A percentile compares a stretch with the other conserved stretches of the same genome.
phyloP scores from a whole-genome alignment of 306 rosid species.

The cucumber (Cucumis sativus) region DNA sequence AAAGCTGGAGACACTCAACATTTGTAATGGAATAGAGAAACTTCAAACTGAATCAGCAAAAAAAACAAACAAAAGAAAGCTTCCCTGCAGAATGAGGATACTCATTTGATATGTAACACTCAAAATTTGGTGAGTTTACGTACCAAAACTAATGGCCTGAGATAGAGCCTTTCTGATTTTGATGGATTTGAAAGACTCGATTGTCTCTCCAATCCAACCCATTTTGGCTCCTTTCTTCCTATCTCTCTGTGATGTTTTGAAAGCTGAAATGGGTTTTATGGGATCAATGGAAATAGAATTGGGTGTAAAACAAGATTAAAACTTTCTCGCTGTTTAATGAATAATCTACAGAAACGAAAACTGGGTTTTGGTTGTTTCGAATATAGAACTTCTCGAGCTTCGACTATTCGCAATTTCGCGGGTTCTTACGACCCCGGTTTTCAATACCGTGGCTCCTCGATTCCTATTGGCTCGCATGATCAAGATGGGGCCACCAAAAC shows the following conservation, averaged over 20 bases:
- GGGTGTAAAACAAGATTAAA: neutral
- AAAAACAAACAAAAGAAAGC: neutral
- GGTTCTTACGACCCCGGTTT: neutral
- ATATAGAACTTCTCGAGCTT: neutral
- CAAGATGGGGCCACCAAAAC: neutral
- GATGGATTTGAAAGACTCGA: slow-evolving; percentile 45
- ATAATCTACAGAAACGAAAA: neutral
- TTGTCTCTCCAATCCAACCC: slow-evolving; percentile 42
- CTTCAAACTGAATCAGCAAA: neutral
- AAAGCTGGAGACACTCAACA: neutral
- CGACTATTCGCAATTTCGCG: neutral
- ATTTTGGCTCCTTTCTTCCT: slow-evolving; percentile 12
- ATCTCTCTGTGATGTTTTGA: neutral
- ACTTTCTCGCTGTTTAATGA: neutral
- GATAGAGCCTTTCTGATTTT: slow-evolving; percentile 32
- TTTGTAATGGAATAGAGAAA: neutral
- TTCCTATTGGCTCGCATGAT: neutral
- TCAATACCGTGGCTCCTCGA: neutral
- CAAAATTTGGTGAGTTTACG: neutral
- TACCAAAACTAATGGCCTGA: slow-evolving; percentile 51
- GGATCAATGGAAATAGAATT: neutral
- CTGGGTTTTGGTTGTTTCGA: neutral
- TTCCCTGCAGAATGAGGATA: neutral
- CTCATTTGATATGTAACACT: neutral
- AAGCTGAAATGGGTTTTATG: neutral